Base-by-base conservation (phyloP, 2,329 filamentous ascomycete species). In the Aotearoamyces nothofagi region DNA sequence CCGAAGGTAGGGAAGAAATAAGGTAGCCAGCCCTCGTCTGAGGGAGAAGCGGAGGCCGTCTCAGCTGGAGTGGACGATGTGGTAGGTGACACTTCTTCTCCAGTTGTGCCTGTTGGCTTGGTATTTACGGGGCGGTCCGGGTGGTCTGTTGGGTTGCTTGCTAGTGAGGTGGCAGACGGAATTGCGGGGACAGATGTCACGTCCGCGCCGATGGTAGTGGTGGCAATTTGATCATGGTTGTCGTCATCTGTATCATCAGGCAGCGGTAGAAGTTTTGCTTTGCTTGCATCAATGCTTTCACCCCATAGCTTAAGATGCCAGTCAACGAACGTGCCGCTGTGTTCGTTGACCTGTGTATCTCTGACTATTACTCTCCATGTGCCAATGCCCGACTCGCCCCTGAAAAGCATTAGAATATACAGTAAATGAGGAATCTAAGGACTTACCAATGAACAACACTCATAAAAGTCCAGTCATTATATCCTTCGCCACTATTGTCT, bases 401-500 rank as follows among this genome's bases (percentile, higher is more conserved):
- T 84, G 30, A 2, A 8, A 17, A 24, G 31, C 29, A 41, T 61
- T 48, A 61, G 52, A 5, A 24, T 13, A 9, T 17, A n/a, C 13
- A 33, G 29, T 24, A 22, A 5, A 28, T 29, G 10, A 27, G 13
- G 13, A 13, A 29, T 14, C 26, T 5, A 10, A 23, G 16, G 12
- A 54, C 75, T 54, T 64, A 84, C 80, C 86, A 98, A 51, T 98
- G 90, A 38, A 77, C 86, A 20, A 98, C 90, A 36, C 78, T 92
- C 90, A 98, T 98, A 46, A 98, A 98, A 0, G 87, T 96, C 90
- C 90, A 98, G 55, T 96, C 83, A 20, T 75, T 59, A 50, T 96
- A 98, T 6, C 90, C 90, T 13, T 56, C 54, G 1, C 56, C 49
- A 19, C 65, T 66, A 2, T 65, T 59, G 51, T 98, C 90, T 13